A percentile compares a stretch with the other conserved stretches of the same genome.
Evolutionary conservation across 768 basidiomycete genomes (phyloP).

Genomic region (Panus rudis): DNA sequence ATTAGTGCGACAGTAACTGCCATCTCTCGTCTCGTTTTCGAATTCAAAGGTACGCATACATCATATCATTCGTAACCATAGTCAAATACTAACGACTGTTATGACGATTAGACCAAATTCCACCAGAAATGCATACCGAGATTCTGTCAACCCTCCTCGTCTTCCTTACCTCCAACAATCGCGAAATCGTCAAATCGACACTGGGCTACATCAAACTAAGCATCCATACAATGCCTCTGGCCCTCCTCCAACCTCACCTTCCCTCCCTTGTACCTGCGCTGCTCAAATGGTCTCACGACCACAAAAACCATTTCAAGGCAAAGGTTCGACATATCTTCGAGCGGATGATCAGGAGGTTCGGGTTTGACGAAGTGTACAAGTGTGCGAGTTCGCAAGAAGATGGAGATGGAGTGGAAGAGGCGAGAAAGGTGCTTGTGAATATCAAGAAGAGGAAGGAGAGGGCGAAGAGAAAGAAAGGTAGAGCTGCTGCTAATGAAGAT

Average conservation of each 20-base stretch:
- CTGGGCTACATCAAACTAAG: conserved; percentile 93
- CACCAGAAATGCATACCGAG: conserved; percentile 68
- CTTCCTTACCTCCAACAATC: conserved; percentile 89
- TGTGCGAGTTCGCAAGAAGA: too few relatives aligned
- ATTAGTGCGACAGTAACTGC: conserved; percentile 96
- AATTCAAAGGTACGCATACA: conserved; percentile 75
- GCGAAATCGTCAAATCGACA: conserved; percentile 96
- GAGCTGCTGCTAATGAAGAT: conserved; percentile 43
- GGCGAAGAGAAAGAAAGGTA: conserved; percentile 80
- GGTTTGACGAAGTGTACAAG: conserved; percentile 76
- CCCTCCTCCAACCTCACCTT: conserved; percentile 73
- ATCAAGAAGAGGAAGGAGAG: conserved; percentile 95
- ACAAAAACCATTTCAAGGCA: conserved; percentile 97
- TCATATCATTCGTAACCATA: not conserved
- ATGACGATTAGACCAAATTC: conserved; percentile 61
- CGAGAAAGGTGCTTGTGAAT: conserved; percentile 82
- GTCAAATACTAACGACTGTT: not conserved
- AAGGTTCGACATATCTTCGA: conserved; percentile 98
- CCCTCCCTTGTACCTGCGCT: conserved; percentile 75
- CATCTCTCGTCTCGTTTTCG: conserved; percentile 88
- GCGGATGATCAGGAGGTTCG: conserved; percentile 86
- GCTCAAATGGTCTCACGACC: conserved; percentile 90
- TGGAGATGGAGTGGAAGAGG: conserved; percentile 77
- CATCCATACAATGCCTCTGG: conserved; percentile 73
- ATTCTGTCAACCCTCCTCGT: conserved; percentile 82